These are phyloP conservation scores for Fagopyrum homotropicum DNA, from an alignment of 148 eudicot genomes.

Conservation along the genomic window DNA sequence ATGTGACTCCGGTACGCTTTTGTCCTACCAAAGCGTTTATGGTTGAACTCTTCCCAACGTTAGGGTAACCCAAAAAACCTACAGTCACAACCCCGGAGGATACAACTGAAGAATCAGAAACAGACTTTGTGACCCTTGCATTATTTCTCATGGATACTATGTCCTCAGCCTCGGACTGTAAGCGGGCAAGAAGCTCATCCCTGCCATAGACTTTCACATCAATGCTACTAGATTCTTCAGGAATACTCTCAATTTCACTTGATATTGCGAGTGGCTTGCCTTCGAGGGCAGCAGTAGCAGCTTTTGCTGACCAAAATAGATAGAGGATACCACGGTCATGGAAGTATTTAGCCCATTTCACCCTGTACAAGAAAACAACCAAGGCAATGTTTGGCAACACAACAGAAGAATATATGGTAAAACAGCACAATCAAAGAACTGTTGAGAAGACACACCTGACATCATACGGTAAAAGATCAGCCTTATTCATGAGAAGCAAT, in stretches of 20 bases:
- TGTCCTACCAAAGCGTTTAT: conserved; percentile 89
- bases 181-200: conserved; percentile 73
- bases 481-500: conserved; percentile 89
- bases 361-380: conserved; percentile 35
- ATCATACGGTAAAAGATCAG: conserved; percentile 74
- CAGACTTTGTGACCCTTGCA: conserved; percentile 15
- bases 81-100: conserved; percentile 45
- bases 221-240: conserved; percentile 34
- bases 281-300: conserved; percentile 80
- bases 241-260: conserved; percentile 18
- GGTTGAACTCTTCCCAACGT: conserved; percentile 96
- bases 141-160: conserved; percentile 44
- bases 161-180: conserved; percentile 90
- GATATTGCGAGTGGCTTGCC: conserved; percentile 41
- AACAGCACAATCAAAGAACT: background rate
- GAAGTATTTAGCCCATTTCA: conserved; percentile 81
- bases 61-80: conserved; percentile 96
- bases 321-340: conserved; percentile 71
- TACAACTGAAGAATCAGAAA: conserved; percentile 22
- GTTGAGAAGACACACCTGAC: conserved; percentile 40
- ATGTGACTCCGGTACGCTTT: conserved; percentile 86
- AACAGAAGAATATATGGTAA: background rate
- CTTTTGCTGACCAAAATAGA: conserved; percentile 98
- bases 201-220: conserved; percentile 70
- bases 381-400: background rate